These are phyloP conservation scores for Ophiostoma quercus DNA, from an alignment of 2,329 filamentous ascomycete species.

Conservation along the genomic window DNA sequence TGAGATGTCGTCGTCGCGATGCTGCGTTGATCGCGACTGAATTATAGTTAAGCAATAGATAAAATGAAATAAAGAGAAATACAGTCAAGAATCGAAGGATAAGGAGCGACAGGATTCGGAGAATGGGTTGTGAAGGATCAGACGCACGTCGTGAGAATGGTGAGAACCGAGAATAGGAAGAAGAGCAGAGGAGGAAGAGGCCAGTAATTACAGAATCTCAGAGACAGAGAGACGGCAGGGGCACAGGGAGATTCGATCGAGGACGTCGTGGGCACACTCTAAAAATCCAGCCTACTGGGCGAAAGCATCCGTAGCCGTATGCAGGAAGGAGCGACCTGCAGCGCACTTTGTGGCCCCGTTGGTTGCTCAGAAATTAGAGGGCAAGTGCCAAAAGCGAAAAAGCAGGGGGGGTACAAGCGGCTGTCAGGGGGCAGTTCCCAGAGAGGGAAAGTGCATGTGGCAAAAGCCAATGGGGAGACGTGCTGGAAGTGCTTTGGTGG, in stretches of 20 bases:
- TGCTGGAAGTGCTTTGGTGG: neutral
- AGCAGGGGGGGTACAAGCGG: constrained; percentile 5
- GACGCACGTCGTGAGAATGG: neutral
- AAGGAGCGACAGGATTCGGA: neutral
- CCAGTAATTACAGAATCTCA: neutral
- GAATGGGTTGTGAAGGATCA: neutral
- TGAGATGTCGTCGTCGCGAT: constrained; percentile 1
- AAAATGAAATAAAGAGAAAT: neutral
- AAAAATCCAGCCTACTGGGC: constrained; percentile 11
- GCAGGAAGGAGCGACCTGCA: constrained; percentile 12
- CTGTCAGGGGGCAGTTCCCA: constrained; percentile 3
- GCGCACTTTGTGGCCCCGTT: constrained; percentile 10
- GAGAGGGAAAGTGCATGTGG: neutral
- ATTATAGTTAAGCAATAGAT: neutral
- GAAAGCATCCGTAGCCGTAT: constrained; percentile 12
- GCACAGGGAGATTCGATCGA: neutral
- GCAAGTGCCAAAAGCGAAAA: constrained; percentile 1
- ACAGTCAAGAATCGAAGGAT: constrained; percentile 4
- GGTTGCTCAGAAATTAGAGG: neutral
- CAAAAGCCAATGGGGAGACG: neutral
- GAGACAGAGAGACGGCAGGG: neutral
- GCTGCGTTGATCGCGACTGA: neutral
- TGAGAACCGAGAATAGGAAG: neutral
- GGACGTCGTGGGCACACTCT: constrained; percentile 10
- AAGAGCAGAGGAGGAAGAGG: neutral